Conservation (phyloP, 2,329 filamentous ascomycete genomes). For the Talaromyces sp. region DNA sequence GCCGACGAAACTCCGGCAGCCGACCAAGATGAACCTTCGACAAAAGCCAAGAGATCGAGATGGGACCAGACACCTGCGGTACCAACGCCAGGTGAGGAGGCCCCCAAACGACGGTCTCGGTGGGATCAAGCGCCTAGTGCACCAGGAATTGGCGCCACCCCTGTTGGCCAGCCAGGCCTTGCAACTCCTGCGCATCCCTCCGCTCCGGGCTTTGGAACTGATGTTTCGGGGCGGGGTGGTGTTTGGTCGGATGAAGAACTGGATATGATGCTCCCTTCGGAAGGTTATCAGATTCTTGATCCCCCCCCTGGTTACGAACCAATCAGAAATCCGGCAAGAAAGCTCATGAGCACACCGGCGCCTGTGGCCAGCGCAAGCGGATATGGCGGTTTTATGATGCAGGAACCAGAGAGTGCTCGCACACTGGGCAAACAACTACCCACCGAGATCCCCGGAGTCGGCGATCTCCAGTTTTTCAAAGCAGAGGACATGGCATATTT, state of each 20-base stretch:
- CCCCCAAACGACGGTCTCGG: constrained; percentile 70
- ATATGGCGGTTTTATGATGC: constrained; percentile 87
- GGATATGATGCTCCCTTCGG: constrained; percentile 80
- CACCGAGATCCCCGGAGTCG: constrained; percentile 92
- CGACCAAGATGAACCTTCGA: constrained; percentile 47
- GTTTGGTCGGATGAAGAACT: constrained; percentile 90
- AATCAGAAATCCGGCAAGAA: constrained; percentile 69
- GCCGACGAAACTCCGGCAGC: constrained; percentile 49
- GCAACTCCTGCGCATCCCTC: constrained; percentile 73
- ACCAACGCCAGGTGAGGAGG: constrained; percentile 48
- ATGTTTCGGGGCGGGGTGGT: constrained; percentile 73
- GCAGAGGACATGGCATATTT: constrained; percentile 98
- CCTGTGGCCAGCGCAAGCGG: constrained; percentile 56
- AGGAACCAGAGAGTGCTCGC: constrained; percentile 81
- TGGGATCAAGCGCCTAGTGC: constrained; percentile 90
- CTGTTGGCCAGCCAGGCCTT: constrained; percentile 66
- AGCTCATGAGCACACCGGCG: constrained; percentile 66
- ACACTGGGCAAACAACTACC: constrained; percentile 84
- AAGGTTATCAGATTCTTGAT: constrained; percentile 88
- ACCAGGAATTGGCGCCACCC: constrained; percentile 65
- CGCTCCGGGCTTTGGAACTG: constrained; percentile 71
- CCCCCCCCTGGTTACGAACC: constrained; percentile 90
- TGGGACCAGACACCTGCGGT: constrained; percentile 79
- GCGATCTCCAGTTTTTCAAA: constrained; percentile 97
- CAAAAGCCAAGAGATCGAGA: constrained; percentile 69